Conservation (phyloP, 2,329 filamentous ascomycete genomes). For the Piedraia hortae region DNA sequence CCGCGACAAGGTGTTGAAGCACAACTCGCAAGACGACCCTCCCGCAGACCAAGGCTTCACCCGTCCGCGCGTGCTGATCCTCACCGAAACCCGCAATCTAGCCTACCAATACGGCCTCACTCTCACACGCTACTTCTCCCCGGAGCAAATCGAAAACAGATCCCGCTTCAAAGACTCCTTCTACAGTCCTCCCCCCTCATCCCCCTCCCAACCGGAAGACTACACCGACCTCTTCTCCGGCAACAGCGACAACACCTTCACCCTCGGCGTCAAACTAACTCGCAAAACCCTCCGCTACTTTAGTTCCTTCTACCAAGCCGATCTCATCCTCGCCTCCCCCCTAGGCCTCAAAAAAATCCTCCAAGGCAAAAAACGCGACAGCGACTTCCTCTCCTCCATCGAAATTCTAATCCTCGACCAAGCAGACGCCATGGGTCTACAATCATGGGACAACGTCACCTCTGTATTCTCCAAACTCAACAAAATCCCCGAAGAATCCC, state of each 20-base stretch:
- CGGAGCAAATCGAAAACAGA: conserved; percentile 83
- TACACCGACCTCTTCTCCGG: conserved; percentile 75
- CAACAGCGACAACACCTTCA: conserved; percentile 93
- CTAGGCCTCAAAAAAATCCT: conserved; percentile 76
- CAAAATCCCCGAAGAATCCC: conserved; percentile 49
- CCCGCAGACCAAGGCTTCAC: conserved; percentile 87
- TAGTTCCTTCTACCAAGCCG: conserved; percentile 82
- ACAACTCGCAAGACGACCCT: conserved; percentile 45
- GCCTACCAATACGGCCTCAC: conserved; percentile 53
- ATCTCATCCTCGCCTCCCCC: conserved; percentile 78
- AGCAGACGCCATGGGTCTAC: conserved; percentile 79
- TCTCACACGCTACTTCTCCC: conserved; percentile 47
- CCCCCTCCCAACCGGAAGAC: conserved; percentile 49
- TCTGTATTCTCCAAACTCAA: conserved; percentile 83
- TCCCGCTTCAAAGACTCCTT: conserved; percentile 77
- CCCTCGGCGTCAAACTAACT: conserved; percentile 86
- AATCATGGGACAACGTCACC: conserved; percentile 93
- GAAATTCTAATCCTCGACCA: conserved; percentile 80
- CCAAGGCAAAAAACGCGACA: conserved; percentile 50
- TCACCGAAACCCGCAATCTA: conserved; percentile 68
- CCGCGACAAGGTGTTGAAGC: conserved; percentile 71
- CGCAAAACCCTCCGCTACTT: conserved; percentile 90
- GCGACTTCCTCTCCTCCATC: conserved; percentile 80
- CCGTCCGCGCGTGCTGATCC: conserved; percentile 69
- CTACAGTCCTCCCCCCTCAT: conserved; percentile 36